Base-by-base conservation (phyloP, 2,329 filamentous ascomycete genomes). In the Colletotrichum tropicicola region DNA sequence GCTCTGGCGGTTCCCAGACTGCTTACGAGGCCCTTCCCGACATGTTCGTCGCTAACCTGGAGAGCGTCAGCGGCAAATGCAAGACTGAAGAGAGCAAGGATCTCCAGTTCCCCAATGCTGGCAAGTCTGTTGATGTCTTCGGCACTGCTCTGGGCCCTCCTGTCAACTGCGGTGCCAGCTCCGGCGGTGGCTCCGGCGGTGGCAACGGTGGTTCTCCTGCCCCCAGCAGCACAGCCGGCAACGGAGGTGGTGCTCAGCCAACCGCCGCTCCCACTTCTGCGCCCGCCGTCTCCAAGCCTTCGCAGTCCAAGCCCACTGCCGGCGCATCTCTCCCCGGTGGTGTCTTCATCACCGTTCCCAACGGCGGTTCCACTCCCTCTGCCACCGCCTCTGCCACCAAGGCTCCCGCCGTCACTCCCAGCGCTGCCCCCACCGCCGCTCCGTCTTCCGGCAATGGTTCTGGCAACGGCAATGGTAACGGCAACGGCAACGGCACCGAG, bases 31-130 rank as follows among this genome's bases (percentile, higher is more conserved):
- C 79, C 0, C 89, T 97, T 12, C 93, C 93, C 0, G 82, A 89
- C 61, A 91, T 97, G 87, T 90, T 94, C 57, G 84, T 90, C 1
- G 90, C 91, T 71, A 97, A 96, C 78, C 3, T 8, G 5, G 6
- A 41, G 15, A 41, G 37, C 39, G 80, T 94, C 65, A 76, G 69
- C 30, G 83, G 84, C 32, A 9, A 32, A 61, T 93, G 91, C 78
- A 73, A 53, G 0, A 91, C 88, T 12, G 72, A 70, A 0, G 85
- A 89, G 39, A 73, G 74, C 15, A 73, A 79, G 3, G 1, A 75
- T 72, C 10, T 61, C 49, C 15, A 58, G 65, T 21, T 32, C 61
- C 39, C 54, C 43, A 66, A 58, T 49, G 1, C 61, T 3, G 61
- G 61, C 1, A 43, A 17, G 0, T 25, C 37, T 5, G 55, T 59